A percentile compares a stretch with the other conserved stretches of the same genome.
These are phyloP conservation scores for Oryza australiensis DNA, from an alignment of 176 grass and related monocot genomes.

Conservation along the genomic window DNA sequence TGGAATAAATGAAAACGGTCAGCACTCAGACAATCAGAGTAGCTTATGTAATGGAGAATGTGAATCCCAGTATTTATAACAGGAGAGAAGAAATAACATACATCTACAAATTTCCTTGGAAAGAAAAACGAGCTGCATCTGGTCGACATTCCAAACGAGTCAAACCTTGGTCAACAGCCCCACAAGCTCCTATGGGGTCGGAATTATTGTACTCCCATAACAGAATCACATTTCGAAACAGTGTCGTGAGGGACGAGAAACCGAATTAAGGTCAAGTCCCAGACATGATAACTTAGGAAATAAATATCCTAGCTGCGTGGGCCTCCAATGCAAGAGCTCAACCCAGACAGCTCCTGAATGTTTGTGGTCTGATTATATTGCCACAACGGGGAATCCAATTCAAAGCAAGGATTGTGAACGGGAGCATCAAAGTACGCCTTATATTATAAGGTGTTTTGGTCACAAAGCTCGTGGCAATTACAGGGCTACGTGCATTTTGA, in stretches of 20 bases:
- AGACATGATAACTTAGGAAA: conserved; percentile 26
- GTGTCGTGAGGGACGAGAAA: conserved; percentile 17
- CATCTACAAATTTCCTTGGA: background rate
- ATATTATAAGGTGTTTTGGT: background rate
- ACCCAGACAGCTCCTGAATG: conserved; percentile 23
- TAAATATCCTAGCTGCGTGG: conserved; percentile 35
- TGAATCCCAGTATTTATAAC: background rate
- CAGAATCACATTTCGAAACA: conserved; percentile 39
- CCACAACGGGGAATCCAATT: background rate
- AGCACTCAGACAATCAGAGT: background rate
- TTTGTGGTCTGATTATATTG: conserved; percentile 6
- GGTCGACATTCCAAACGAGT: conserved; percentile 14
- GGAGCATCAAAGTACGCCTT: background rate
- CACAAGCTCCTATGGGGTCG: conserved; percentile 34
- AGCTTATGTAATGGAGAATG: background rate
- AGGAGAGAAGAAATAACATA: background rate
- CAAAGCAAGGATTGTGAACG: background rate
- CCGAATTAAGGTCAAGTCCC: conserved; percentile 36
- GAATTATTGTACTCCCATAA: conserved; percentile 58
- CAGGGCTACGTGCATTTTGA: background rate
- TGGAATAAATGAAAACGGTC: background rate
- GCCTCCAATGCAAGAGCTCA: conserved; percentile 9
- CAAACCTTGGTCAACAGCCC: conserved; percentile 43
- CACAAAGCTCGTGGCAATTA: background rate
- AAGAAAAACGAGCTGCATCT: background rate